phyloP scores from a whole-genome alignment of 176 grass and related monocot genomes.

The Cocos nucifera region DNA sequence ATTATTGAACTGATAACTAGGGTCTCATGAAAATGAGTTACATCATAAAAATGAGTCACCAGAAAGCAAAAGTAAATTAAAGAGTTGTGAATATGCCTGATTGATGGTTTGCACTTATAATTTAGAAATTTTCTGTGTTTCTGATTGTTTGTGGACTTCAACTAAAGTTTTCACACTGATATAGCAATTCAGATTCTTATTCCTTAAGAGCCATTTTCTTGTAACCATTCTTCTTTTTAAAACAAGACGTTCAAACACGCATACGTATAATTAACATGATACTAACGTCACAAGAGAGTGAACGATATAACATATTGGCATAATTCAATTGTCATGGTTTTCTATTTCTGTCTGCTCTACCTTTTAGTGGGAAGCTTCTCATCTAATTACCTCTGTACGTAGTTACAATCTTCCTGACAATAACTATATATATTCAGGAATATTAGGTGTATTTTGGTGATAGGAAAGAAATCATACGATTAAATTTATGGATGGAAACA shows the following conservation, averaged over 20 bases:
- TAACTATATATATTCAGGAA: too few relatives aligned
- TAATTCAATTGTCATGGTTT: too few relatives aligned
- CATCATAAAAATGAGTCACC: constrained; percentile 16
- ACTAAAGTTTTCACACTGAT: constrained; percentile 53
- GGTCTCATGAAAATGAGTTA: constrained; percentile 18
- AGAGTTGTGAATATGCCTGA: constrained; percentile 32
- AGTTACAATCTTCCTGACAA: too few relatives aligned
- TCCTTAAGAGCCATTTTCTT: background rate
- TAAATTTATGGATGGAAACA: too few relatives aligned
- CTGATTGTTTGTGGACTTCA: constrained; percentile 26
- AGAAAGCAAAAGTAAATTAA: constrained; percentile 21
- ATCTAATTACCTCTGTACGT: too few relatives aligned
- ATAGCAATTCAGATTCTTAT: constrained; percentile 37
- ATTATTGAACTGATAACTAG: constrained; percentile 8
- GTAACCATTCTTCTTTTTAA: constrained; percentile 19
- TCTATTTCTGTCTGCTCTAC: too few relatives aligned
- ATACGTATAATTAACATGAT: too few relatives aligned
- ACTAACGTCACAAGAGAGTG: too few relatives aligned
- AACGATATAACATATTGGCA: too few relatives aligned
- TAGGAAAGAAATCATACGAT: too few relatives aligned
- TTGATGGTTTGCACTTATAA: constrained; percentile 39
- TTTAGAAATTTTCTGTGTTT: constrained; percentile 39
- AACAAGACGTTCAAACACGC: constrained; percentile 25
- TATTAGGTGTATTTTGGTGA: too few relatives aligned
- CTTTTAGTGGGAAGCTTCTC: too few relatives aligned